Evolutionary conservation across 2,329 filamentous ascomycete genomes (phyloP), one percentile per base, ranked within the genome.

Genomic region (Byssochlamys sp.): DNA sequence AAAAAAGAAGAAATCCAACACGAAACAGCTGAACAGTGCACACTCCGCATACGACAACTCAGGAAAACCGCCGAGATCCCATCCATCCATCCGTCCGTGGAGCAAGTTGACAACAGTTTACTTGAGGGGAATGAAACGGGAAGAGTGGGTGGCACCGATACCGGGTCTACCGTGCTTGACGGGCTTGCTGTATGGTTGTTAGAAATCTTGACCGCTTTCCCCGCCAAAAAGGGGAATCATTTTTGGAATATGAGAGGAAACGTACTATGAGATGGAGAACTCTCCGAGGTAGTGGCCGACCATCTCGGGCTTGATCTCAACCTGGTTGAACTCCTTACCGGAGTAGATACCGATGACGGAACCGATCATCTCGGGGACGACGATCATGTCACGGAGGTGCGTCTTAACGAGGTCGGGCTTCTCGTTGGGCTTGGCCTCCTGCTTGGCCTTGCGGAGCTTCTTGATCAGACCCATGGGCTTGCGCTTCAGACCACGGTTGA

Each of bases 91-190:
- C 14, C 49, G 24, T 51, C 49, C 49, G 49, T 51, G 7, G 12
- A 19, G n/a, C n/a, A 39, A n/a, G 14, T 39, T n/a, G 24, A 51
- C 49, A 51, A 29, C 19, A 24, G 26, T 81, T 86, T 96, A 97
- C 86, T 99, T 99, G 80, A 99, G 89, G 80, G 94, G 94, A 85
- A 99, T 99, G 89, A 99, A 99, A 87, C 94, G 91, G 80, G 94
- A 99, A 84, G 92, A 97, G 89, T 99, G 91, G 72, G 94, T 99
- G 75, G 94, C 94, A 95, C 94, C 94, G 76, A 99, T 99, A 97
- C 94, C 94, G 76, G 94, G 94, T 81, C 94, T 85, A 87, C 94
- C 94, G 89, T 99, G 94, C 90, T 97, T 99, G 88, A 99, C 94
- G 75, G 94, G 94, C 84, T 91, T 91, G 90, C 91, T 95, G 73